Evolutionary conservation across 805 yeast genomes (phyloP).

Genomic region (Candida khao-thaluensis): DNA sequence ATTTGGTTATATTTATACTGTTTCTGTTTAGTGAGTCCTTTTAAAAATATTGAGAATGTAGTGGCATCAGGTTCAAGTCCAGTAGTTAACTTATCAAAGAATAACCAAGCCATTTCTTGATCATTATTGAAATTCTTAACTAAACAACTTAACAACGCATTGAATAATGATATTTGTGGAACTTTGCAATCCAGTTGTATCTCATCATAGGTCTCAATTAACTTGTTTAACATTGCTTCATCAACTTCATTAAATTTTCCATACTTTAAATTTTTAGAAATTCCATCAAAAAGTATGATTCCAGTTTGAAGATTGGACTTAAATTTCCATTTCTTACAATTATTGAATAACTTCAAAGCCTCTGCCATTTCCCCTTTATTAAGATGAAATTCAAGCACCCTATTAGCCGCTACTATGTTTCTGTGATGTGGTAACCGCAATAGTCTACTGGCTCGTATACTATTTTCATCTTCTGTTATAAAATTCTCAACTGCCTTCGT

Average conservation of each 20-base stretch:
- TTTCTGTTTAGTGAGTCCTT: conserved; percentile 23
- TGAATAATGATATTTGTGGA: conserved; percentile 28
- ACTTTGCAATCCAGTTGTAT: not conserved
- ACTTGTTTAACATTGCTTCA: not conserved
- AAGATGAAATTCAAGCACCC: conserved; percentile 46
- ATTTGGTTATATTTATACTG: conserved; percentile 4
- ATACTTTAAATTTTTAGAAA: conserved; percentile 18
- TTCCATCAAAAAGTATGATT: conserved; percentile 35
- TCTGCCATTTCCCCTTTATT: conserved; percentile 41
- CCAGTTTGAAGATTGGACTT: conserved; percentile 48
- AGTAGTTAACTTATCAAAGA: conserved; percentile 26
- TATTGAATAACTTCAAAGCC: conserved; percentile 50
- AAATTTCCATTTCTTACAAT: conserved; percentile 63
- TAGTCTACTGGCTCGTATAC: conserved; percentile 53
- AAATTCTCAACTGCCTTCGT: conserved; percentile 54
- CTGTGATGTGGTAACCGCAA: conserved; percentile 45
- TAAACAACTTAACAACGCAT: conserved; percentile 35
- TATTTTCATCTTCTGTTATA: conserved; percentile 45
- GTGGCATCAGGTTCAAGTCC: conserved; percentile 29
- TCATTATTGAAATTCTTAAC: conserved; percentile 32
- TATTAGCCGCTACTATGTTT: conserved; percentile 64
- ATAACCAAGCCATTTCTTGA: conserved; percentile 37
- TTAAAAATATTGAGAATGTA: conserved; percentile 39
- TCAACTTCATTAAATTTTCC: conserved; percentile 3
- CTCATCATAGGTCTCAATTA: conserved; percentile 1